Evolutionary conservation across 1,284 basidiomycete genomes (phyloP).

Genomic region (Tetrapyrgos nigripes): DNA sequence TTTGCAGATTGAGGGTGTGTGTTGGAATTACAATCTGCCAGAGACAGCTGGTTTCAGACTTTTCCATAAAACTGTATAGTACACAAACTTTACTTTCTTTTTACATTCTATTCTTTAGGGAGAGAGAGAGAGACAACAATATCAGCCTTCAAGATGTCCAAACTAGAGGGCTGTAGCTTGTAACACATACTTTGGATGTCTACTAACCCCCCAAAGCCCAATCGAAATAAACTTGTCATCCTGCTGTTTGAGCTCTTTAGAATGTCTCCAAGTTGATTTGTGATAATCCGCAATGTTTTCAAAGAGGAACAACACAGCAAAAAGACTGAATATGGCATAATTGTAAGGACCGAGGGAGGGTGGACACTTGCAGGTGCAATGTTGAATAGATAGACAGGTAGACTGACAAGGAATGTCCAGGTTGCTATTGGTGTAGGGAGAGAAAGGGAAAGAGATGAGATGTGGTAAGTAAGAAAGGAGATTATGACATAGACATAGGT

Average conservation of each 20-base stretch:
- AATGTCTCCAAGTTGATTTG: constrained; percentile 71
- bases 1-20: too few relatives aligned
- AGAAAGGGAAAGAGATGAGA: background rate
- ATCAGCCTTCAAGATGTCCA: too few relatives aligned
- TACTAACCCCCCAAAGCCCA: constrained; percentile 75
- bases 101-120: too few relatives aligned
- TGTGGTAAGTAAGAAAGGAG: background rate
- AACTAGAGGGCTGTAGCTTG: too few relatives aligned
- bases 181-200: constrained; percentile 83
- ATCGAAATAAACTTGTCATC: constrained; percentile 76
- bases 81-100: too few relatives aligned
- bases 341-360: constrained; percentile 65
- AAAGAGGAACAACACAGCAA: constrained; percentile 62
- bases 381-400: constrained; percentile 76
- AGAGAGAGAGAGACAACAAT: too few relatives aligned
- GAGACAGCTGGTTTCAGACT: too few relatives aligned
- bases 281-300: constrained; percentile 75
- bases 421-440: too few relatives aligned
- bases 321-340: constrained; percentile 63
- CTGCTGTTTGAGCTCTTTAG: constrained; percentile 72
- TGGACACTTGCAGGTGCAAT: constrained; percentile 61
- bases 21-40: too few relatives aligned
- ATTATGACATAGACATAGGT: background rate
- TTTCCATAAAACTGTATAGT: too few relatives aligned
- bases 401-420: constrained; percentile 73